phyloP scores from a whole-genome alignment of 768 basidiomycete genomes.

The Flagelloscypha sp. region DNA sequence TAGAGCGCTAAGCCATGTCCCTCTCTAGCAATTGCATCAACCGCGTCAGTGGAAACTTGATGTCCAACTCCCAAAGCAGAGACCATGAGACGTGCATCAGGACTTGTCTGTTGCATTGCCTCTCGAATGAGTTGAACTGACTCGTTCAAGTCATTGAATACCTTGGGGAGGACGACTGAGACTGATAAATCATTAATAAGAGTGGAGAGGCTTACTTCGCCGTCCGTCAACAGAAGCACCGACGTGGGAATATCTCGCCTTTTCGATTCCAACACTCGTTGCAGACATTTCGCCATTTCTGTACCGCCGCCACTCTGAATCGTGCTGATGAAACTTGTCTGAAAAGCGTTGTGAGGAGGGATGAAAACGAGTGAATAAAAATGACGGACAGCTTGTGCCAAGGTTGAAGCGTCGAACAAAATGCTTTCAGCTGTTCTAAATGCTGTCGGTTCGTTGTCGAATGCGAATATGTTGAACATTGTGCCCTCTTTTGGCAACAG shows the following conservation, averaged over 20 bases:
- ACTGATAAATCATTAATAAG: conserved; percentile 10
- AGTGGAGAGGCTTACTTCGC: conserved; percentile 25
- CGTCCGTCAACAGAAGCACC: conserved; percentile 55
- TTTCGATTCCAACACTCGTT: conserved; percentile 27
- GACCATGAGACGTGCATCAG: conserved; percentile 32
- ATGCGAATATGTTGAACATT: conserved; percentile 51
- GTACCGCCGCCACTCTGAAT: conserved; percentile 46
- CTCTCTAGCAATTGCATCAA: conserved; percentile 43
- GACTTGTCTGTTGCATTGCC: conserved; percentile 24
- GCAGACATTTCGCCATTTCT: conserved; percentile 35
- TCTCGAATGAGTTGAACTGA: conserved; percentile 19
- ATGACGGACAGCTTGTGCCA: conserved; percentile 28
- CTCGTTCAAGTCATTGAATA: conserved; percentile 12
- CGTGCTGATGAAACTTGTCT: no score
- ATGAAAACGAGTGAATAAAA: neutral
- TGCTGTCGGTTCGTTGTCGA: conserved; percentile 24
- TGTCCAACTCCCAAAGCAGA: conserved; percentile 54
- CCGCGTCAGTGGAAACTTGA: conserved; percentile 39
- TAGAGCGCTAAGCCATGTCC: conserved; percentile 46
- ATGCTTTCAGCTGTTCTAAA: conserved; percentile 32
- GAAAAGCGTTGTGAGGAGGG: no score
- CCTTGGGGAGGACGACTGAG: conserved; percentile 10
- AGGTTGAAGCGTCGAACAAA: conserved; percentile 18
- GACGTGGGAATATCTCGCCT: conserved; percentile 29
- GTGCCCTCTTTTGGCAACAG: conserved; percentile 37